Base-by-base conservation (phyloP, 495 filamentous ascomycete species). In the Aspergillus sparsus region DNA sequence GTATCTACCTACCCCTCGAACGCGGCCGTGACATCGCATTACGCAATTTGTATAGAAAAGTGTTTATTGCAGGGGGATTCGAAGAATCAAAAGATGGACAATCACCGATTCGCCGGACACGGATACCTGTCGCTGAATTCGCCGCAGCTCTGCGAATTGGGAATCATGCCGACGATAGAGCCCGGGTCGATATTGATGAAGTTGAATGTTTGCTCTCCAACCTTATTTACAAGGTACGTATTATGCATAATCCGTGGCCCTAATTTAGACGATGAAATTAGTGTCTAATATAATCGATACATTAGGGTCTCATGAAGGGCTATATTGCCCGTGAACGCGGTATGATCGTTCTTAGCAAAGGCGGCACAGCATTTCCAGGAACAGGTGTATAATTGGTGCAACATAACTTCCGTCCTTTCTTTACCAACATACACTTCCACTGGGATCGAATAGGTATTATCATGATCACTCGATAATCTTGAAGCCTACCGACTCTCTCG, bases 171-270 rank as follows among this genome's bases (percentile, higher is more conserved):
- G 86, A 83, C 11, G 83, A 80, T 41, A 80, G 84, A 51, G 83
- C 87, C 64, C 80, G 80, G 10, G 78, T 94, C 39, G 93, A 97
- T 62, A 82, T 80, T 18, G 94, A 98, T 71, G 94, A 98, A 74
- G 93, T 98, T 18, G 94, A 98, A 75, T 98, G 95, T 73, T 69
- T 97, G 60, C 64, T 98, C 63, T 90, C 95, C 6, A 97, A 96
- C 66, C 86, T 95, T 79, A 96, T 98, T 39, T 98, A 98, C 77
- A 98, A 96, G 84, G 92, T 94, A 70, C 66, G 85, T 64, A n/a
- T 13, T n/a, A n/a, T n/a, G n/a, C n/a, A n/a, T n/a, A n/a, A n/a
- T n/a, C n/a, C n/a, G n/a, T n/a, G n/a, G n/a, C n/a, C n/a, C n/a
- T n/a, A n/a, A n/a, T n/a, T n/a, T n/a, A n/a, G n/a, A n/a, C n/a